Percentiles rank a stretch among this genome's conserved stretches.
Conservation (phyloP, 441 rosid species). For the Arabidopsis hybrid region DNA sequence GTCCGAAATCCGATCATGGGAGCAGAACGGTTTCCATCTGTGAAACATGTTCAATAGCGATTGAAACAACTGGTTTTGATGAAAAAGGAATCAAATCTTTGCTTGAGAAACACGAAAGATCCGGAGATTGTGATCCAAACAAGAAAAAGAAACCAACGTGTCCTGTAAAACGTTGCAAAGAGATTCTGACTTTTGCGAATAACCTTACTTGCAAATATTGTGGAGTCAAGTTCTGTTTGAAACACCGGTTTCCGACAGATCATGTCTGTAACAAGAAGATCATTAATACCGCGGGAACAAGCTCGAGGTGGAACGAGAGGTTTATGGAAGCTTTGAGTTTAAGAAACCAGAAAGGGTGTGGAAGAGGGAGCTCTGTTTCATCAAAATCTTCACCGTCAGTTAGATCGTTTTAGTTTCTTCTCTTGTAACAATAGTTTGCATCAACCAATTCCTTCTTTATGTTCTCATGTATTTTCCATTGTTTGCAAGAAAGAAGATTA, state of each 20-base stretch:
- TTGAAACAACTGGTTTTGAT: conserved; percentile 66
- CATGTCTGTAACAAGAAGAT: conserved; percentile 57
- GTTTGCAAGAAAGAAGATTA: not conserved
- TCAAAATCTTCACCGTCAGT: conserved; percentile 48
- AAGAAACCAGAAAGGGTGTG: conserved; percentile 62
- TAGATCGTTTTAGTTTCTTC: conserved; percentile 47
- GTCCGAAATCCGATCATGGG: conserved; percentile 60
- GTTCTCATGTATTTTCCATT: conserved; percentile 10
- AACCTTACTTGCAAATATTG: conserved; percentile 75
- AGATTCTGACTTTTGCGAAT: conserved; percentile 72
- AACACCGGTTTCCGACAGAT: conserved; percentile 79
- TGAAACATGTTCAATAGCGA: conserved; percentile 62
- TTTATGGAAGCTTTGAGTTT: conserved; percentile 63
- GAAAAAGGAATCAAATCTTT: conserved; percentile 51
- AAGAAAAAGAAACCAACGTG: conserved; percentile 74
- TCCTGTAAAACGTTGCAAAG: conserved; percentile 71
- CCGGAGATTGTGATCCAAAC: conserved; percentile 65
- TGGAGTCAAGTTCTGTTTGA: conserved; percentile 69
- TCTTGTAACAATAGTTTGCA: conserved; percentile 20
- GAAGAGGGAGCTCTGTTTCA: conserved; percentile 40
- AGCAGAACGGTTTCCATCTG: conserved; percentile 82
- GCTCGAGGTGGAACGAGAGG: conserved; percentile 54
- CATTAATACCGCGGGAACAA: conserved; percentile 5
- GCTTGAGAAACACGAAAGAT: conserved; percentile 61
- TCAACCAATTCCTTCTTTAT: not conserved